Conservation (phyloP, 257 asterid genomes). For the Gentiana macrophylla region DNA sequence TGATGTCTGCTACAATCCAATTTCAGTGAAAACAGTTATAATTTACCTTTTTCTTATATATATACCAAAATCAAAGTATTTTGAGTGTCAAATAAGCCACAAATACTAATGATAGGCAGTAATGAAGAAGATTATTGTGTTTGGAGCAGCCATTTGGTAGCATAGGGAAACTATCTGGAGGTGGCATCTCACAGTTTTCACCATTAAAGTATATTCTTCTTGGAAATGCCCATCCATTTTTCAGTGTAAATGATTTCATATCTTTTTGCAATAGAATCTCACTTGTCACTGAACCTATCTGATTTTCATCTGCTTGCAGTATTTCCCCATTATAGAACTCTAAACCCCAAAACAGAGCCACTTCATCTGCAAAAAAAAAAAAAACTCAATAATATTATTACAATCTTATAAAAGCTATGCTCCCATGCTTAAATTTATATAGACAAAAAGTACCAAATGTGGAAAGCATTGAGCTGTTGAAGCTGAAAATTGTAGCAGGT, state of each 20-base stretch:
- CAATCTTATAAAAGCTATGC: too few species aligned
- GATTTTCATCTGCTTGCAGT: constrained; percentile 24
- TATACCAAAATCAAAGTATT: background rate
- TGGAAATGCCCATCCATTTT: constrained; percentile 72
- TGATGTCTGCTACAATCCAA: too few species aligned
- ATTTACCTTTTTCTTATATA: too few species aligned
- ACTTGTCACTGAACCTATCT: constrained; percentile 47
- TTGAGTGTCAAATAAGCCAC: constrained; percentile 8
- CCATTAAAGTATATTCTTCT: constrained; percentile 62
- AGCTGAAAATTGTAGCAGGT: constrained; percentile 31
- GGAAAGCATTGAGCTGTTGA: constrained; percentile 39
- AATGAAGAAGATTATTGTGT: background rate
- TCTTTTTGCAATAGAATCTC: constrained; percentile 52
- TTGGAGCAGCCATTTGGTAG: constrained; percentile 40
- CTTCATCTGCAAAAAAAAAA: constrained; percentile 39
- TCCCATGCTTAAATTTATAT: too few species aligned
- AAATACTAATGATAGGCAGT: constrained; percentile 13
- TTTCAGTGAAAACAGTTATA: too few species aligned
- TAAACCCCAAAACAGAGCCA: constrained; percentile 61
- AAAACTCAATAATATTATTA: too few species aligned
- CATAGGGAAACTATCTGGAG: constrained; percentile 49
- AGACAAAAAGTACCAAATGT: constrained; percentile 15
- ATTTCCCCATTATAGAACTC: constrained; percentile 32
- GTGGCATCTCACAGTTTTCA: constrained; percentile 63
- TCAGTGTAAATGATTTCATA: constrained; percentile 35